Percentiles rank a stretch among this genome's conserved stretches.
phyloP scores from a whole-genome alignment of 225 moss, liverwort and hornwort genomes.

The Bryum argenteum region DNA sequence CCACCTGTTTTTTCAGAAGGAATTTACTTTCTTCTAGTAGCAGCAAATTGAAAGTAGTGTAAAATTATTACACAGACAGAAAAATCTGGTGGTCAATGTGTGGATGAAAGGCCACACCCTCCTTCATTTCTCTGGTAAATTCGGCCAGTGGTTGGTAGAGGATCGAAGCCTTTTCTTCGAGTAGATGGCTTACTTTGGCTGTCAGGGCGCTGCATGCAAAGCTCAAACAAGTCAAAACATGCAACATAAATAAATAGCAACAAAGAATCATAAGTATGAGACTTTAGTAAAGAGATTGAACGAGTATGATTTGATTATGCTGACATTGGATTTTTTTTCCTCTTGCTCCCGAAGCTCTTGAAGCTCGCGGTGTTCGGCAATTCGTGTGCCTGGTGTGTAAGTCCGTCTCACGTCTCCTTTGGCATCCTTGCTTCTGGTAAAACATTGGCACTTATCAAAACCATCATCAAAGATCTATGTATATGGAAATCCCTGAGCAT shows the following conservation, averaged over 20 bases:
- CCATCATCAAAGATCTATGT: not conserved
- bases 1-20: conserved; percentile 50
- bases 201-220: conserved; percentile 34
- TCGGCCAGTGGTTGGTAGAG: conserved; percentile 67
- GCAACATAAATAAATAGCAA: not conserved
- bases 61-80: not conserved
- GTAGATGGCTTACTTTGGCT: conserved; percentile 44
- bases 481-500: not conserved
- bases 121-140: conserved; percentile 91
- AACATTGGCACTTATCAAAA: not conserved
- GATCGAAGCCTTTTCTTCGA: conserved; percentile 77
- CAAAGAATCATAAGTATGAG: not conserved
- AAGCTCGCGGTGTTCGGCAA: conserved; percentile 82
- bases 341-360: conserved; percentile 49
- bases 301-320: not conserved
- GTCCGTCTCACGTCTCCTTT: conserved; percentile 60
- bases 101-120: not conserved
- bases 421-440: conserved; percentile 42
- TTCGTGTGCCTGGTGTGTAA: conserved; percentile 71
- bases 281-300: too few species aligned
- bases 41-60: too few species aligned
- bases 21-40: too few species aligned
- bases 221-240: not conserved
- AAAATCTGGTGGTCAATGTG: not conserved
- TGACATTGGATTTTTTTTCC: conserved; percentile 39